A percentile compares a stretch with the other conserved stretches of the same genome.
Evolutionary conservation across 2,329 filamentous ascomycete genomes (phyloP).

Genomic region (Aureobasidium sp.): DNA sequence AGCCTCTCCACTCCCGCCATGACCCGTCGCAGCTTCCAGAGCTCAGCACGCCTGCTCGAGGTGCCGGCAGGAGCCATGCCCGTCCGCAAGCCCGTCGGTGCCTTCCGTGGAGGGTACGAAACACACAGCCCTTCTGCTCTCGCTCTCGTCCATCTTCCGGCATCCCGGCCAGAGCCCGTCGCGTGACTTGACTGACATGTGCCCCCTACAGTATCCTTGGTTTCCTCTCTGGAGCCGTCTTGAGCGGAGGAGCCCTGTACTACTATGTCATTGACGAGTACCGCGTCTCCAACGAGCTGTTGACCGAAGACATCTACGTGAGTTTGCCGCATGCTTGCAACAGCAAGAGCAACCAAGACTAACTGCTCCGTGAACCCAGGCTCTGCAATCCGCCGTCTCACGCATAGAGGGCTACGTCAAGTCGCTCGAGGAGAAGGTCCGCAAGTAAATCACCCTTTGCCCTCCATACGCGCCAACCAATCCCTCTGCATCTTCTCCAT

Average conservation of each 20-base stretch:
- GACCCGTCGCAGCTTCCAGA: slow-evolving; percentile 33
- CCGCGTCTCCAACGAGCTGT: slow-evolving; percentile 82
- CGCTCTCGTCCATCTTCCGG: not conserved
- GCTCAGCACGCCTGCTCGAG: slow-evolving; percentile 21
- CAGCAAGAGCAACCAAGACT: not conserved
- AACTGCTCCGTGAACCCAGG: slow-evolving; percentile 42
- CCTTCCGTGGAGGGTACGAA: slow-evolving; percentile 63
- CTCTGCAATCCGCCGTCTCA: slow-evolving; percentile 79
- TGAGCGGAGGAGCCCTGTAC: slow-evolving; percentile 75
- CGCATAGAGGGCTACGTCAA: slow-evolving; percentile 77
- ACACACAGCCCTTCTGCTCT: not conserved
- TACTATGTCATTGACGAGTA: slow-evolving; percentile 92
- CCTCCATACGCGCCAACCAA: not conserved
- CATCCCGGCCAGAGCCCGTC: not conserved
- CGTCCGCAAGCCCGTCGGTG: slow-evolving; percentile 58
- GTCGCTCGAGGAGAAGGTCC: slow-evolving; percentile 69
- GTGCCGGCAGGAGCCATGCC: slow-evolving; percentile 35
- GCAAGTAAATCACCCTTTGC: not conserved
- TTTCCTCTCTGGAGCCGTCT: slow-evolving; percentile 76
- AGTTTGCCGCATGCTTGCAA: not conserved
- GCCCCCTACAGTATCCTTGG: slow-evolving; percentile 62
- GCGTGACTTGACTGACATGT: slow-evolving; percentile 5
- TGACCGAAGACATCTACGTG: slow-evolving; percentile 95
- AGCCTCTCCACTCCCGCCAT: not conserved
- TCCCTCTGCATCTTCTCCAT: not conserved